Conservation (phyloP, 2,329 filamentous ascomycete genomes). For the Monosporascus sp. region DNA sequence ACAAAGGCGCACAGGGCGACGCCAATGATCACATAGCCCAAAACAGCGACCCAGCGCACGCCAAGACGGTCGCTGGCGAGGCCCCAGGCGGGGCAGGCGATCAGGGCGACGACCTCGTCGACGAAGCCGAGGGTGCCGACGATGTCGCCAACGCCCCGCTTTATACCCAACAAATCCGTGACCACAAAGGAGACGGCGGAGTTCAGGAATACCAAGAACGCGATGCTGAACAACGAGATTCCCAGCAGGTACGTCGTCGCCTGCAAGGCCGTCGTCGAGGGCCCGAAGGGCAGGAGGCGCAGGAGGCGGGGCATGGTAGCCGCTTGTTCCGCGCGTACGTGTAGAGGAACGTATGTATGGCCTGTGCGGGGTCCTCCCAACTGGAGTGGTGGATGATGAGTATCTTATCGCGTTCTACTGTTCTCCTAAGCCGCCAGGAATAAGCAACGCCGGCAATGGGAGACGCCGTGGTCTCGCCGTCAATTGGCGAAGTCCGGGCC, state of each 20-base stretch:
- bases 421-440: too few relatives aligned
- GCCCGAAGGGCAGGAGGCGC: conserved; percentile 52
- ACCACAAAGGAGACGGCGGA: conserved; percentile 80
- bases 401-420: too few relatives aligned
- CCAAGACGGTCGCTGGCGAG: conserved; percentile 71
- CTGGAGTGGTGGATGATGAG: too few relatives aligned
- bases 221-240: conserved; percentile 81
- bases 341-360: background rate
- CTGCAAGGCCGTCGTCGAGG: conserved; percentile 55
- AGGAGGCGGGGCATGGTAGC: conserved; percentile 18
- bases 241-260: conserved; percentile 73
- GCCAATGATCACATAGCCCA: conserved; percentile 79
- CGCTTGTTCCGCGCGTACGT: background rate
- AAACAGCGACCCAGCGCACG: conserved; percentile 65
- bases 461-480: too few relatives aligned
- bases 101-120: conserved; percentile 75
- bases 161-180: conserved; percentile 73
- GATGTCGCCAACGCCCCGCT: conserved; percentile 68
- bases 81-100: conserved; percentile 78
- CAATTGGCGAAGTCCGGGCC: too few relatives aligned
- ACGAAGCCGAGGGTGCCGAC: conserved; percentile 82
- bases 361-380: too few relatives aligned
- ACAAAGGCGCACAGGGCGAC: conserved; percentile 74
- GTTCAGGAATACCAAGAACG: conserved; percentile 86
- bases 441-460: too few relatives aligned